Percentiles rank a stretch among this genome's conserved stretches.
Conservation (phyloP, 108 stramenopile genomes). For the Mayamaea pseudoterrestris region DNA sequence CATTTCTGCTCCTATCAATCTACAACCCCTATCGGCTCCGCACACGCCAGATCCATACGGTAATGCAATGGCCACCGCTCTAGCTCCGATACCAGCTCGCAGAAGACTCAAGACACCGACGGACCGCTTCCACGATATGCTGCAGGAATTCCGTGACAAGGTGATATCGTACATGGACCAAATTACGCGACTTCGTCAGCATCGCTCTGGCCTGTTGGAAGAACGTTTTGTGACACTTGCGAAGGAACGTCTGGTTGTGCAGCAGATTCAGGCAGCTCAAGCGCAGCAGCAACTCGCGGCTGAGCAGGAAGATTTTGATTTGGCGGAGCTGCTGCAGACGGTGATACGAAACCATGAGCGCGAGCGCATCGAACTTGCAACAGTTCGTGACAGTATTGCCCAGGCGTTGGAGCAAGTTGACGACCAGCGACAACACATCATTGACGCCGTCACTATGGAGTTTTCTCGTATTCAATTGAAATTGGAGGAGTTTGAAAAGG, state of each 20-base stretch:
- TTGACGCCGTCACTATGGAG: slow-evolving; percentile 35
- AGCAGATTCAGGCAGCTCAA: slow-evolving; percentile 54
- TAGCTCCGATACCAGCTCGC: not conserved
- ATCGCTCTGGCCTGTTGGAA: slow-evolving; percentile 30
- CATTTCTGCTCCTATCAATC: not conserved
- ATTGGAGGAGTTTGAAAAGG: slow-evolving; percentile 38
- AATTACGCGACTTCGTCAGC: slow-evolving; percentile 16
- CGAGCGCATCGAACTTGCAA: slow-evolving; percentile 38
- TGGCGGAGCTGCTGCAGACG: slow-evolving; percentile 58
- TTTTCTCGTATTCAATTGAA: slow-evolving; percentile 34
- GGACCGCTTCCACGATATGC: slow-evolving; percentile 11
- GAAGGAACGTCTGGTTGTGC: slow-evolving; percentile 35
- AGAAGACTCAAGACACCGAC: slow-evolving; percentile 15
- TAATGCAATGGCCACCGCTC: not conserved
- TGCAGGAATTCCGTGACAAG: slow-evolving; percentile 11
- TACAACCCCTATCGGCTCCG: not conserved
- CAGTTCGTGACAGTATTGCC: slow-evolving; percentile 32
- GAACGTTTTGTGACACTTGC: slow-evolving; percentile 39
- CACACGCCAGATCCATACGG: not conserved
- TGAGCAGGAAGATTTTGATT: slow-evolving; percentile 79
- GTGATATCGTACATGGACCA: slow-evolving; percentile 14
- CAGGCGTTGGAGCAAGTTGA: slow-evolving; percentile 39
- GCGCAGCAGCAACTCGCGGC: slow-evolving; percentile 52
- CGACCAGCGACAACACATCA: slow-evolving; percentile 26
- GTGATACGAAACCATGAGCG: slow-evolving; percentile 42